Evolutionary conservation across 2,329 filamentous ascomycete species (phyloP), one percentile per base, ranked within the genome.

Genomic region (Fusarium redolens): DNA sequence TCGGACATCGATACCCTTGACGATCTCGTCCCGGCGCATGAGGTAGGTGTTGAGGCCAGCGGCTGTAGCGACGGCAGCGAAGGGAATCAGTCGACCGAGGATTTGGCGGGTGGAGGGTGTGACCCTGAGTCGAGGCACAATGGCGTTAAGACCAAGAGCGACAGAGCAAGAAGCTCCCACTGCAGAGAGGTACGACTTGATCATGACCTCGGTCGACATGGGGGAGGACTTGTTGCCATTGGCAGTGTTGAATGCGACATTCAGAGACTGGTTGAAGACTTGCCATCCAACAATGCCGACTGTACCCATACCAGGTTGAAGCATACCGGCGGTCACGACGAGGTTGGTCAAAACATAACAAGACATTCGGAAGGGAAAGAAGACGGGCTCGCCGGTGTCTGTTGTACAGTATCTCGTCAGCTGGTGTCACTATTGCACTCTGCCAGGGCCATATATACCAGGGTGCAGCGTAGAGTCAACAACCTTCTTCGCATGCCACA

Each of bases 181-280:
- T 60, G 96, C 96, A 69, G 97, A 88, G 80, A 93, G 89, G 86
- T 98, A 99, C 57, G 95, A 98, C 83, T 97, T 92, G 70, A 92
- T 89, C 71, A 99, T 91, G 75, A 94, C 93, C 28, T 90, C 89
- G 66, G 90, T 92, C 25, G 93, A 93, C 71, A 98, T 89, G 2
- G 96, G 94, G 6, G 94, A 95, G 43, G 95, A 97, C 83, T 99
- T 99, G 89, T 99, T 99, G 72, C 96, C 94, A 82, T 99, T 99
- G 80, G 96, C 93, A 81, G 91, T 95, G 88, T 99, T 99, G 87
- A 99, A 96, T 75, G 94, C 96, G 33, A 99, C 96, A 82, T 99
- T 99, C 77, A 99, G 92, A 17, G 95, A 98, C 85, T 99, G 96
- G 84, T 99, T 99, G 75, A 93, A 90, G 65, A 98, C 90, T 84